These are phyloP conservation scores for Phylloporus arenicola DNA, from an alignment of 768 basidiomycete species.

Conservation along the genomic window DNA sequence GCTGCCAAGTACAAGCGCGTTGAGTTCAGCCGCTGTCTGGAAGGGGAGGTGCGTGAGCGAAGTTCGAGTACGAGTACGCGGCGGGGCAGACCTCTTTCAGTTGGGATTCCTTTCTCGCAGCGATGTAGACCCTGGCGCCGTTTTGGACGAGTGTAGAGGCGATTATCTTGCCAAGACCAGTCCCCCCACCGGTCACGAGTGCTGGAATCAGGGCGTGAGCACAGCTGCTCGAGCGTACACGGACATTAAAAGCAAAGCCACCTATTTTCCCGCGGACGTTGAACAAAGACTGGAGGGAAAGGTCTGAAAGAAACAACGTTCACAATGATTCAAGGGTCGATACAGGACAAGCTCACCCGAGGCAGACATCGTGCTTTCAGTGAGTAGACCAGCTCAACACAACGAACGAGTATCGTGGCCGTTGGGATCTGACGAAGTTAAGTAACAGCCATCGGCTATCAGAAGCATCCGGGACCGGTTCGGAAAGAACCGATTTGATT, in stretches of 20 bases:
- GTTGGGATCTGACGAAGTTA: neutral
- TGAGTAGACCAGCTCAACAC: neutral
- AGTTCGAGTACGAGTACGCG: neutral
- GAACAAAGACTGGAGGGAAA: constrained; percentile 52
- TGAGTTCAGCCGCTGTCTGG: constrained; percentile 55
- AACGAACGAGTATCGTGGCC: neutral
- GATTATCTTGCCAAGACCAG: constrained; percentile 82
- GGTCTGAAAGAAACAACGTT: constrained; percentile 36
- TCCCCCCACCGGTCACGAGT: constrained; percentile 78
- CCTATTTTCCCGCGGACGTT: constrained; percentile 67
- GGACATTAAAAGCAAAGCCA: constrained; percentile 15
- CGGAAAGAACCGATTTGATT: too few species aligned
- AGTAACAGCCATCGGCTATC: neutral
- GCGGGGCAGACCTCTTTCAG: constrained; percentile 56
- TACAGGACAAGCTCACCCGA: constrained; percentile 3
- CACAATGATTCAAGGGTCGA: neutral
- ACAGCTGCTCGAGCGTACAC: neutral
- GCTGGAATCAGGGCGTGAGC: constrained; percentile 34
- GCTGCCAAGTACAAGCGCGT: constrained; percentile 51
- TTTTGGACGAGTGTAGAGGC: constrained; percentile 78
- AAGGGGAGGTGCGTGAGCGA: neutral
- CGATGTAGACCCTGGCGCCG: constrained; percentile 87
- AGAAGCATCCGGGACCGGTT: neutral
- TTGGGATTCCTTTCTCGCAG: constrained; percentile 74
- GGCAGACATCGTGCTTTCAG: constrained; percentile 8